A percentile compares a stretch with the other conserved stretches of the same genome.
phyloP scores from a whole-genome alignment of 2,329 filamentous ascomycete species.

The Aspergillus melleus region DNA sequence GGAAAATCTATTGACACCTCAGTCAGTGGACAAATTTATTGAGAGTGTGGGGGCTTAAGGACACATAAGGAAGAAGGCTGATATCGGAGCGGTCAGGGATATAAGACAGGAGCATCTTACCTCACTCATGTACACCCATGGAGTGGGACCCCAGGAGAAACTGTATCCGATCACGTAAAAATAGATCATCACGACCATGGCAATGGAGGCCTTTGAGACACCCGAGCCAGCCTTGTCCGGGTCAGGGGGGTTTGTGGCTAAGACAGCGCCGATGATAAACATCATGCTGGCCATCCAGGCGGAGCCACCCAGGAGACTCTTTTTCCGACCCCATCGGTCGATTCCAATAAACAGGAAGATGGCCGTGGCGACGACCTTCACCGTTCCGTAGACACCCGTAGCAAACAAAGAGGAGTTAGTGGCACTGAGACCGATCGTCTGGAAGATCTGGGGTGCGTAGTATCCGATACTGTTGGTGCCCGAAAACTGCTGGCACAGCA shows the following conservation, averaged over 20 bases:
- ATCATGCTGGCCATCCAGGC: slow-evolving; percentile 39
- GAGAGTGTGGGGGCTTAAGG: background rate
- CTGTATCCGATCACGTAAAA: slow-evolving; percentile 42
- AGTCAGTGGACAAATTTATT: background rate
- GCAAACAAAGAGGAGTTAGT: slow-evolving; percentile 38
- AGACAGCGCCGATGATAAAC: slow-evolving; percentile 39
- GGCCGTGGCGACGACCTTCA: slow-evolving; percentile 39
- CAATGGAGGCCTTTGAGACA: slow-evolving; percentile 34
- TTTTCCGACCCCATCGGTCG: slow-evolving; percentile 39
- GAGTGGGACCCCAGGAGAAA: slow-evolving; percentile 29
- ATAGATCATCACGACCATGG: slow-evolving; percentile 51
- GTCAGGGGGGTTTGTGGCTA: slow-evolving; percentile 35
- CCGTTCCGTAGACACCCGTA: slow-evolving; percentile 40
- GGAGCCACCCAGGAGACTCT: slow-evolving; percentile 36
- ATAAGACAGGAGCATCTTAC: slow-evolving; percentile 15
- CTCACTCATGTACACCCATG: slow-evolving; percentile 38
- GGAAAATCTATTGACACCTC: slow-evolving; percentile 33
- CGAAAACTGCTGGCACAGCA: slow-evolving; percentile 45
- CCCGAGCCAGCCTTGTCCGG: slow-evolving; percentile 13
- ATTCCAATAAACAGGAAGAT: slow-evolving; percentile 40
- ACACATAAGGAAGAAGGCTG: background rate
- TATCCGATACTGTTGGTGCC: slow-evolving; percentile 43
- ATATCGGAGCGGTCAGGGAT: background rate
- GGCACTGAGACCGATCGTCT: slow-evolving; percentile 35
- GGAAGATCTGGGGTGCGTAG: slow-evolving; percentile 41